Base-by-base conservation (phyloP, 2,329 filamentous ascomycete species). In the Teratosphaeria zuluensis region DNA sequence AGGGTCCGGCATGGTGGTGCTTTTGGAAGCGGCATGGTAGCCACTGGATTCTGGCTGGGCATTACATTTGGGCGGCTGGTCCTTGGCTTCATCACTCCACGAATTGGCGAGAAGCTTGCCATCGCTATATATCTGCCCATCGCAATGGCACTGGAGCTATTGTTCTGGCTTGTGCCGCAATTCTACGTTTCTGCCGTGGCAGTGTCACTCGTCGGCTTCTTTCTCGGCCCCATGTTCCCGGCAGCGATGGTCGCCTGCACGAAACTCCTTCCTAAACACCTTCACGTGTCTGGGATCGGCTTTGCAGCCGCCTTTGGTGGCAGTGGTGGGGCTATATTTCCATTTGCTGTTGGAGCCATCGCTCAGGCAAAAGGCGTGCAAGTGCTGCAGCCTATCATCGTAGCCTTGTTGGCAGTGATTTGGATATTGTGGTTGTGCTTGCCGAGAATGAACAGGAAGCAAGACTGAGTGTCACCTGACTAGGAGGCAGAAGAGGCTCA, bases 11-110 rank as follows among this genome's bases (percentile, higher is more conserved):
- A 86, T 42, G 89, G 85, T 3, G 80, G 78, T 28, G 76, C 84
- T 0, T 92, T 94, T 67, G 80, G 84, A 1, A 85, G 87, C 35
- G 90, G 90, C 2, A 83, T 94, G 75, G 84, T 84, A 0, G 86
- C 85, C 0, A 92, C 89, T 0, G 86, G 89, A 0, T 95, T 92
- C 74, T 95, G 90, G 90, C 80, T 90, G 51, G 90, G 90, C 0
- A 79, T 95, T 62, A 92, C 89, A 0, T 72, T 90, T 0, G 90
- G 90, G 0, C 78, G 90, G 1, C 76, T 94, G 2, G 70, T 85
- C 0, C 73, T 95, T 16, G 89, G 89, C 0, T 94, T 95, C 65
- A 77, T 92, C 3, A 95, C 90, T 1, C 85, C 86, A 1, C 76
- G 80, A 2, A 76, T 90, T 19, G 89, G 89, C 0, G 90, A 92